Evolutionary conservation across 192 early-diverging fungal species (phyloP), one percentile per base, ranked within the genome.

Genomic region (Gorgonomyces haynaldii): DNA sequence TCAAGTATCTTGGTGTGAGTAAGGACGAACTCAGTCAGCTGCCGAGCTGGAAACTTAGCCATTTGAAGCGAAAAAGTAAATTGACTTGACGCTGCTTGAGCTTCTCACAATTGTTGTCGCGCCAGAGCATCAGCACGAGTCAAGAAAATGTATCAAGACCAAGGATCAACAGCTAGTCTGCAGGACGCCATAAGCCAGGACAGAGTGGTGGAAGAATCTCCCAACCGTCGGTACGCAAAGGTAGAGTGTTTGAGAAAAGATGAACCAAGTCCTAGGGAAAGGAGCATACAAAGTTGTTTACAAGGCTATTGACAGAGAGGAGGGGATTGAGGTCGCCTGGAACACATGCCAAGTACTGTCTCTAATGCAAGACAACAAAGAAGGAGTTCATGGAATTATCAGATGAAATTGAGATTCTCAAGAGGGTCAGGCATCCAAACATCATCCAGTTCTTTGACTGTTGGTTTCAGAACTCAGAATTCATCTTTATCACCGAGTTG

Each of bases 401-500:
- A 12, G 71, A 81, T 40, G 85, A 87, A 57, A 84, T 87, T 37
- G 79, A 85, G 51, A 82, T 87, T 38, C 58, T 87, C 36, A 83
- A 85, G 52, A 62, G 77, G 29, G 81, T 87, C 16, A 70, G 83
- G 21, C 85, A 87, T 61, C 78, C 81, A 28, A 87, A 87, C 45
- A 87, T 87, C 60, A 87, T 87, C 45, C 79, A 79, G 42, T 85
- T 87, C 37, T 72, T 81, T 58, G 76, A 83, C 54, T 76, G 69
- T 52, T 87, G 82, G 82, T 79, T 76, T 56, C 76, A 72, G 55
- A 78, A 83, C 53, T 59, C 71, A 3, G 83, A 85, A 51, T 81
- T 85, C 55, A 69, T 85, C 24, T 87, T 87, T 60, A 81, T 87
- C 39, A 85, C 85, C 6, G 85, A 87, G 60, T 62, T 87, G 13